Evolutionary conservation across 108 stramenopile species (phyloP).

Genomic region (Hondaea fermentalgiana): DNA sequence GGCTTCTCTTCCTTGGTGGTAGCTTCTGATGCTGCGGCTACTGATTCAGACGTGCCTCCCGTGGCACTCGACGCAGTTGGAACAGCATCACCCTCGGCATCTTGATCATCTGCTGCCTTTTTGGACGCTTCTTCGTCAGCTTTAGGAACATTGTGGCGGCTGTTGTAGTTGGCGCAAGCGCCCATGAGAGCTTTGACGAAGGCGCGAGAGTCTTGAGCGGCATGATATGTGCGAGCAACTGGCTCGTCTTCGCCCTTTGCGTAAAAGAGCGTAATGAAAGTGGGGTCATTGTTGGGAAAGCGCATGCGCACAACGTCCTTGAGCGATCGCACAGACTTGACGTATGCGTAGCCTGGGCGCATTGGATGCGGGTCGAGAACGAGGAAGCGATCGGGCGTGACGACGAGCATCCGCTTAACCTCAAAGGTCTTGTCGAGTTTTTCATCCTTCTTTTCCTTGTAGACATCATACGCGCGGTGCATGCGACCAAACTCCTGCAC

Average conservation of each 20-base stretch:
- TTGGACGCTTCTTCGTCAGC: no score
- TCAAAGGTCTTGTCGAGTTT: neutral
- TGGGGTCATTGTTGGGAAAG: neutral
- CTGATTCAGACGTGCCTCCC: no score
- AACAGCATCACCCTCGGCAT: no score
- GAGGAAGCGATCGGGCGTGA: conserved; percentile 3
- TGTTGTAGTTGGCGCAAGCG: neutral
- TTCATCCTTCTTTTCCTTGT: conserved; percentile 4
- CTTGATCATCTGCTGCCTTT: no score
- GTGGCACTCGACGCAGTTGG: no score
- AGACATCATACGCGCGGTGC: neutral
- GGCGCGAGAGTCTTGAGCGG: neutral
- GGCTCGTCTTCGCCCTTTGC: neutral
- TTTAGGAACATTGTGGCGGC: neutral
- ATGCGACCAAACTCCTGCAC: neutral
- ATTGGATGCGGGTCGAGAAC: neutral
- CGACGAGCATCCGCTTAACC: neutral
- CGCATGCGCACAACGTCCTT: neutral
- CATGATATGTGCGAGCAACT: neutral
- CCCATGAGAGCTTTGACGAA: neutral
- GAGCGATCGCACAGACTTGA: neutral
- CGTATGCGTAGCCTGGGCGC: neutral
- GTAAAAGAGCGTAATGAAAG: neutral
- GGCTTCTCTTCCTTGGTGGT: no score
- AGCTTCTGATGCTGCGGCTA: no score